phyloP scores from a whole-genome alignment of 768 basidiomycete genomes.

The Sarcomyxa edulis region DNA sequence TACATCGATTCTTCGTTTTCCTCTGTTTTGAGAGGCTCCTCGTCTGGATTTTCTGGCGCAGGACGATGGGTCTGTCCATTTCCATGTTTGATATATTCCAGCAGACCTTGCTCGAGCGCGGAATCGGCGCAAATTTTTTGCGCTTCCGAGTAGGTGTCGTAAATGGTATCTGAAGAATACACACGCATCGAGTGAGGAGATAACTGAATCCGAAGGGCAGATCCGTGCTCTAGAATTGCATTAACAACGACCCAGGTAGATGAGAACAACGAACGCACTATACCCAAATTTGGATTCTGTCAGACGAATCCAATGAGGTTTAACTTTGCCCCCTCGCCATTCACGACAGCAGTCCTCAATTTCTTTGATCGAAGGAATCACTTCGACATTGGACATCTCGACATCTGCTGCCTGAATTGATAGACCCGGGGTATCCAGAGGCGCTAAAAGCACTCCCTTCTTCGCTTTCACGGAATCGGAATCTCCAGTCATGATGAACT shows the following conservation, averaged over 20 bases:
- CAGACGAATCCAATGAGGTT: constrained; percentile 49
- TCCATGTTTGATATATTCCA: constrained; percentile 54
- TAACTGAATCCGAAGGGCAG: constrained; percentile 50
- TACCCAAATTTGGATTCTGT: constrained; percentile 37
- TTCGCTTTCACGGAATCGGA: constrained; percentile 25
- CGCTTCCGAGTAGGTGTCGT: constrained; percentile 36
- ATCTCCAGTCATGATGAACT: constrained; percentile 50
- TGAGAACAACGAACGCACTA: constrained; percentile 26
- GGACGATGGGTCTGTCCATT: constrained; percentile 43
- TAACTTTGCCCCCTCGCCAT: constrained; percentile 48
- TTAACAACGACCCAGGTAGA: not conserved
- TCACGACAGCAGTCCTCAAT: constrained; percentile 52
- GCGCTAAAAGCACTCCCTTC: constrained; percentile 27
- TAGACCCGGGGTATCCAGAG: constrained; percentile 16
- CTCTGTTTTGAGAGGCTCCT: not conserved
- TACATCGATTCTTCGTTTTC: not conserved
- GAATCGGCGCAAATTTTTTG: constrained; percentile 46
- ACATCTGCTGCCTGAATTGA: not conserved
- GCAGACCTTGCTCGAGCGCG: constrained; percentile 47
- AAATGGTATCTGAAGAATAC: constrained; percentile 44
- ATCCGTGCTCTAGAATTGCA: constrained; percentile 37
- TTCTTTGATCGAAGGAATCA: constrained; percentile 21
- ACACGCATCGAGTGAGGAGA: constrained; percentile 43
- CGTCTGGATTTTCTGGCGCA: constrained; percentile 1
- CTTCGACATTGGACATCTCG: not conserved